These are phyloP conservation scores for Sarcodon sp. DNA, from an alignment of 768 basidiomycete genomes.

Conservation along the genomic window DNA sequence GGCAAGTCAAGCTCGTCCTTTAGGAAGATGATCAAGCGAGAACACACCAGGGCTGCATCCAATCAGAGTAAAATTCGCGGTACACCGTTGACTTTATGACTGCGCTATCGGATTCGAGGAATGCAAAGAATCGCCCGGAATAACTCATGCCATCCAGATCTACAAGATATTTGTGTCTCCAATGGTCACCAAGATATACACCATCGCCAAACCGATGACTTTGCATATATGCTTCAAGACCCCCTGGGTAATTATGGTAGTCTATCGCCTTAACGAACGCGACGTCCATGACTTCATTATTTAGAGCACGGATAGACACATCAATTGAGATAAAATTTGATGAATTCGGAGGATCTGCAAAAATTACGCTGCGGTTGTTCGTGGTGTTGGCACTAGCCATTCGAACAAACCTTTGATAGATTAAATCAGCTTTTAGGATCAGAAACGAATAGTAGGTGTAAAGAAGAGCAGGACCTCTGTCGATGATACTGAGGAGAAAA, in stretches of 20 bases:
- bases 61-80: constrained; percentile 81
- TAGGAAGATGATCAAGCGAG: background rate
- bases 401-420: constrained; percentile 45
- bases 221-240: constrained; percentile 47
- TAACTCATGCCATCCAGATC: constrained; percentile 96
- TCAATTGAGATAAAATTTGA: constrained; percentile 44
- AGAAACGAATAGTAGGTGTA: constrained; percentile 6
- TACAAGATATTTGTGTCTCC: constrained; percentile 84
- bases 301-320: constrained; percentile 49
- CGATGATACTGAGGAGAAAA: constrained; percentile 78
- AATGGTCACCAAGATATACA: constrained; percentile 75
- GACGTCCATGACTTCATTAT: constrained; percentile 74
- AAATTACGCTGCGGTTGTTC: constrained; percentile 49
- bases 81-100: constrained; percentile 89
- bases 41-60: constrained; percentile 81
- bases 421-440: background rate
- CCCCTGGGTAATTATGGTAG: constrained; percentile 61
- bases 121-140: constrained; percentile 78
- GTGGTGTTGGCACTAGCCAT: constrained; percentile 53
- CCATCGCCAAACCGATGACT: constrained; percentile 61
- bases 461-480: constrained; percentile 43
- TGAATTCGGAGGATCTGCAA: constrained; percentile 51
- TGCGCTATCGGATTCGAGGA: constrained; percentile 78
- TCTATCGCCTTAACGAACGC: constrained; percentile 76
- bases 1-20: background rate